phyloP scores from a whole-genome alignment of 2,329 filamentous ascomycete species.

The Chaetomiaceae sp. region DNA sequence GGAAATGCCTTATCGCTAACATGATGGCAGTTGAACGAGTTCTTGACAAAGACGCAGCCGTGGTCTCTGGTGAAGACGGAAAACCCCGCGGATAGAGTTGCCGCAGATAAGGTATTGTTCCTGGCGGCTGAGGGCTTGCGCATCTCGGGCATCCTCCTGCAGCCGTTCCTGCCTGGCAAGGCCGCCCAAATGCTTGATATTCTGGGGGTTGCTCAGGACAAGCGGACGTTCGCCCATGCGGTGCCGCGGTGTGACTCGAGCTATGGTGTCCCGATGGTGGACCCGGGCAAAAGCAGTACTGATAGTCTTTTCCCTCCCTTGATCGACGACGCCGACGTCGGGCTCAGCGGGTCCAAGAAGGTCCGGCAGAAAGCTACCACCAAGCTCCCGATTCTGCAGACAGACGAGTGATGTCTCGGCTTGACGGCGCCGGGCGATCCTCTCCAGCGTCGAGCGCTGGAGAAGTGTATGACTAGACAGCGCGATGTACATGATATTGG shows the following conservation, averaged over 20 bases:
- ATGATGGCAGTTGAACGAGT: constrained; percentile 57
- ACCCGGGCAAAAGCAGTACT: constrained; percentile 34
- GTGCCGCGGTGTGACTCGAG: constrained; percentile 57
- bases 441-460: background rate
- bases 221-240: constrained; percentile 60
- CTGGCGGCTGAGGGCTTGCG: constrained; percentile 71
- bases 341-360: background rate
- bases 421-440: background rate
- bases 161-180: constrained; percentile 86
- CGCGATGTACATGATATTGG: background rate
- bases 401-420: constrained; percentile 13
- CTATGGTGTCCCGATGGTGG: constrained; percentile 56
- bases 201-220: constrained; percentile 62
- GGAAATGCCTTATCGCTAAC: constrained; percentile 8
- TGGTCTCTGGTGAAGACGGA: constrained; percentile 54
- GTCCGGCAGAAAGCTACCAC: constrained; percentile 15
- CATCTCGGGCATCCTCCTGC: constrained; percentile 75
- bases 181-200: constrained; percentile 67
- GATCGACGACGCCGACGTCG: constrained; percentile 31
- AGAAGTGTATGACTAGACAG: constrained; percentile 10
- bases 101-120: constrained; percentile 61
- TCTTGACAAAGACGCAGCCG: constrained; percentile 59
- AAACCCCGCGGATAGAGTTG: constrained; percentile 29
- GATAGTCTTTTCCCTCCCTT: constrained; percentile 51
- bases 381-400: constrained; percentile 26